Evolutionary conservation across 108 stramenopile species (phyloP).

Genomic region (Aurantiochytrium sp.): DNA sequence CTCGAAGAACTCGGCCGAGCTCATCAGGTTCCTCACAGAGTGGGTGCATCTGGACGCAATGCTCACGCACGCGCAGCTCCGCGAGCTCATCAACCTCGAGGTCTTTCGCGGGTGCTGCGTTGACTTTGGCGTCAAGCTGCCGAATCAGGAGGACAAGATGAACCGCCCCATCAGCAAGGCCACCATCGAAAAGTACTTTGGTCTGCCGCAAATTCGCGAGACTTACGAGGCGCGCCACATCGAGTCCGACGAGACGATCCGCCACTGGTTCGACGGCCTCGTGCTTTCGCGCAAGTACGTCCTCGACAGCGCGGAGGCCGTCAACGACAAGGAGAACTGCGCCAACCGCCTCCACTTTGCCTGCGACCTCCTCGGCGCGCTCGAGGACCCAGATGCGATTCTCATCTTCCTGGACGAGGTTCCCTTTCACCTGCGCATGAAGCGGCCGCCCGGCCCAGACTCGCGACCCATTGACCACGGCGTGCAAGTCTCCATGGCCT

Average conservation of each 20-base stretch:
- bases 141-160: not conserved
- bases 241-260: not conserved
- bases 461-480: not conserved
- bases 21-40: not conserved
- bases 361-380: not conserved
- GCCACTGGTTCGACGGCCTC: not conserved
- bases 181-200: slow-evolving; percentile 11
- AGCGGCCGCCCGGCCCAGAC: not conserved
- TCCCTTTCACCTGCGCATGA: not conserved
- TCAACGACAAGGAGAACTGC: not conserved
- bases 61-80: not conserved
- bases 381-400: not conserved
- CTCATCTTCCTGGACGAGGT: not conserved
- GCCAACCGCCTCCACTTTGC: not conserved
- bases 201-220: not conserved
- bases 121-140: not conserved
- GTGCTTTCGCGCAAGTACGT: slow-evolving; percentile 9
- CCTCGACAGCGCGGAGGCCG: not conserved
- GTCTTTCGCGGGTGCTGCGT: not conserved
- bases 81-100: slow-evolving; percentile 24
- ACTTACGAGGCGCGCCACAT: not conserved
- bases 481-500: not conserved
- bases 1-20: not conserved
- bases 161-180: not conserved
- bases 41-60: not conserved